Evolutionary conservation across 768 basidiomycete genomes (phyloP).

Genomic region (Boletus eberwhitei): DNA sequence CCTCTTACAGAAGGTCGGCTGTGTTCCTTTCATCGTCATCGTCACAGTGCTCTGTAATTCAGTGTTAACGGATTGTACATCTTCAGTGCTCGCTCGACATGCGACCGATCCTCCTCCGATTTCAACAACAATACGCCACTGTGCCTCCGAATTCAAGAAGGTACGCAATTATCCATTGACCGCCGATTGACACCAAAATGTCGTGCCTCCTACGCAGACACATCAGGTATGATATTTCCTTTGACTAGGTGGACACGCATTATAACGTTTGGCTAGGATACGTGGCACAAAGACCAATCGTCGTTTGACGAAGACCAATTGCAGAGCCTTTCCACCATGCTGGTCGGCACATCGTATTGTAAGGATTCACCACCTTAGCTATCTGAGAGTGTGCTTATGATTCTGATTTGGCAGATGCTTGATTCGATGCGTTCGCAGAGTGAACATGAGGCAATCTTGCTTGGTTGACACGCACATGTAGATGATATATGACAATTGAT

Average conservation of each 20-base stretch:
- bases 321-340: slow-evolving; percentile 81
- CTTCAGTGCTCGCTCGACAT: slow-evolving; percentile 67
- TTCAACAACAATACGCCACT: slow-evolving; percentile 83
- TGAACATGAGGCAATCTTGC: neutral
- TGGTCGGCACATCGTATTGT: slow-evolving; percentile 90
- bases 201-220: slow-evolving; percentile 38
- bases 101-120: slow-evolving; percentile 87
- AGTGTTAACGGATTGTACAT: neutral
- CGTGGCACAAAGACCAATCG: slow-evolving; percentile 87
- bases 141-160: slow-evolving; percentile 84
- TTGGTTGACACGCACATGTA: neutral
- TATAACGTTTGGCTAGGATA: slow-evolving; percentile 53
- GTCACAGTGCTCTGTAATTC: neutral
- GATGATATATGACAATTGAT: slow-evolving; percentile 2
- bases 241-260: slow-evolving; percentile 1
- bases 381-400: slow-evolving; percentile 12
- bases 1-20: slow-evolving; percentile 67
- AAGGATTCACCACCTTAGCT: slow-evolving; percentile 30
- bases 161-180: slow-evolving; percentile 35
- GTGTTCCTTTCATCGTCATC: neutral
- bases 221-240: slow-evolving; percentile 47
- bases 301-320: slow-evolving; percentile 88
- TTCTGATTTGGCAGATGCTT: slow-evolving; percentile 22
- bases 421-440: slow-evolving; percentile 12
- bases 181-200: slow-evolving; percentile 1